phyloP scores from a whole-genome alignment of 1,139 yeast genomes.

The Candida mesenterica region DNA sequence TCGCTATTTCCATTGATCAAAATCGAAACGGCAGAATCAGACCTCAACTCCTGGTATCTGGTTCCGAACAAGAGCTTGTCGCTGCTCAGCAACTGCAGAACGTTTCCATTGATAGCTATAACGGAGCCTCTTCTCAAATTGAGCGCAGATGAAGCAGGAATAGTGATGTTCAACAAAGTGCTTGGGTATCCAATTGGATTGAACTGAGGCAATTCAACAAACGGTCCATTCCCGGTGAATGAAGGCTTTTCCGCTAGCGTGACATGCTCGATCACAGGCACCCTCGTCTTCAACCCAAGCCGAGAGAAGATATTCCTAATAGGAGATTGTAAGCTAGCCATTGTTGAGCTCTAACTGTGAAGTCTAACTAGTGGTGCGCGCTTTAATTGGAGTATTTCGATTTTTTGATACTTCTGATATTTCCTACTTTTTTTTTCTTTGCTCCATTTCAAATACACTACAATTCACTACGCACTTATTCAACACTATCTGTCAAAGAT shows the following conservation, averaged over 20 bases:
- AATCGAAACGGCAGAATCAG: conserved; percentile 26
- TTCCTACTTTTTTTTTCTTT: too few species aligned
- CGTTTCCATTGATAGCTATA: conserved; percentile 37
- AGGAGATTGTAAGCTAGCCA: background rate
- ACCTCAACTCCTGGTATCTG: conserved; percentile 28
- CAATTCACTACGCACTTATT: too few species aligned
- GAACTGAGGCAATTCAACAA: conserved; percentile 37
- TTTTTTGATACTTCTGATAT: too few species aligned
- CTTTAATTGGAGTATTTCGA: too few species aligned
- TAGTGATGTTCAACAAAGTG: conserved; percentile 30
- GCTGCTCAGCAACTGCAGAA: conserved; percentile 18
- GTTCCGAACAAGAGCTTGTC: conserved; percentile 15
- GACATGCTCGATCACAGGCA: conserved; percentile 1
- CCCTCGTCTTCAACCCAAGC: background rate
- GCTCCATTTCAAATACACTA: too few species aligned
- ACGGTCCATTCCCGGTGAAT: conserved; percentile 41
- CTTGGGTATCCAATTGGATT: conserved; percentile 32
- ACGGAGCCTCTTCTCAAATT: conserved; percentile 33
- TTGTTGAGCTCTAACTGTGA: background rate
- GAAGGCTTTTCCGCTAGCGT: conserved; percentile 12
- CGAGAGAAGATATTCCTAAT: conserved; percentile 1
- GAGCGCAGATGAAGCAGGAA: conserved; percentile 35
- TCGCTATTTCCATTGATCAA: conserved; percentile 29
- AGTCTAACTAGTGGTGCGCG: too few species aligned
- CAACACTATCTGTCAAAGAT: too few species aligned